Conservation (phyloP, 176 grass and related monocot genomes). For the Hordeum marinum region DNA sequence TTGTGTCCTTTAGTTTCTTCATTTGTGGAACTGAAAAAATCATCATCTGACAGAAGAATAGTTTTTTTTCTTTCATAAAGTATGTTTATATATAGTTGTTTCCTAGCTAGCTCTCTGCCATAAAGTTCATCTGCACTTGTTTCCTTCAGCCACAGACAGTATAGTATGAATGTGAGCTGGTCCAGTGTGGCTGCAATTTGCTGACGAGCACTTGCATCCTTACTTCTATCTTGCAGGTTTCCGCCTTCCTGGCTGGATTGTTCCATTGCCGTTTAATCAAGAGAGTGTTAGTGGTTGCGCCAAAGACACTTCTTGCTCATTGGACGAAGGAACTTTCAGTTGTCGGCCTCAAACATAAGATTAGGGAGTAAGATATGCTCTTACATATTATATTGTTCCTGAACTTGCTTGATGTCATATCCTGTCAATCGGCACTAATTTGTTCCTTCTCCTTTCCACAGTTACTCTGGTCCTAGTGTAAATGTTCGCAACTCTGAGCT, state of each 20-base stretch:
- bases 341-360: constrained; percentile 63
- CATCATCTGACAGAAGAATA: neutral
- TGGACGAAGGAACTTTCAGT: constrained; percentile 83
- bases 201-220: constrained; percentile 2
- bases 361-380: constrained; percentile 61
- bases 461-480: constrained; percentile 65
- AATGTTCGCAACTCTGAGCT: constrained; percentile 75
- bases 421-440: neutral
- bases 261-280: constrained; percentile 67
- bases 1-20: neutral
- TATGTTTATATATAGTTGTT: neutral
- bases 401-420: neutral
- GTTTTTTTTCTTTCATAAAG: neutral
- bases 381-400: neutral
- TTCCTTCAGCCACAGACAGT: neutral
- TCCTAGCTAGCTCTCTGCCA: neutral
- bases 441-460: constrained; percentile 24
- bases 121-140: neutral
- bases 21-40: neutral
- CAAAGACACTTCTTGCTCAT: constrained; percentile 84
- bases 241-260: constrained; percentile 81
- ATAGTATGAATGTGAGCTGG: neutral
- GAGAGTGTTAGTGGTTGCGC: constrained; percentile 82
- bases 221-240: constrained; percentile 44
- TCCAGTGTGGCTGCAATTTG: neutral